phyloP scores from a whole-genome alignment of 352 stramenopile genomes.

The Pythium phragmitis region DNA sequence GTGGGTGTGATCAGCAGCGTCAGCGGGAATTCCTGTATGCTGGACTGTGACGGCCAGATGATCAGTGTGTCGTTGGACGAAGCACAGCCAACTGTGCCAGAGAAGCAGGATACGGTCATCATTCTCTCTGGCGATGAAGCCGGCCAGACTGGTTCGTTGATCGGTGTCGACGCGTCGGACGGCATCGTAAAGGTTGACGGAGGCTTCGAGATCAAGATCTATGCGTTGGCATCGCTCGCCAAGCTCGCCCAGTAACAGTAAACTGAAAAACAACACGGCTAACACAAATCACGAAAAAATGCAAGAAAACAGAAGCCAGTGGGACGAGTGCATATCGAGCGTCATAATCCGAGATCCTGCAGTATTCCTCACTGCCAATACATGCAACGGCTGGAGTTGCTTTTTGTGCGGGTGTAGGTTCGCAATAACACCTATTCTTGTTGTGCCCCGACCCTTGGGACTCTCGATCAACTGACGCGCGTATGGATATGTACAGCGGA shows the following conservation, averaged over 20 bases:
- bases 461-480: constrained; percentile 9
- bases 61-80: constrained; percentile 65
- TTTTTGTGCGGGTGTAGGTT: constrained; percentile 2
- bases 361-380: constrained; percentile 11
- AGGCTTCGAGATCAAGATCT: constrained; percentile 90
- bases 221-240: constrained; percentile 72
- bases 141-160: constrained; percentile 78
- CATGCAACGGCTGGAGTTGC: constrained; percentile 19
- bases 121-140: constrained; percentile 86
- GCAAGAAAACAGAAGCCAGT: constrained; percentile 11
- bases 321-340: constrained; percentile 6
- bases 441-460: neutral
- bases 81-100: constrained; percentile 73
- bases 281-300: constrained; percentile 5
- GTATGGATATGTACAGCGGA: constrained; percentile 24
- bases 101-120: constrained; percentile 88
- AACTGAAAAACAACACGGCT: constrained; percentile 15
- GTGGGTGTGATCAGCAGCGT: constrained; percentile 79
- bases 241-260: constrained; percentile 80
- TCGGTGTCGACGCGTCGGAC: constrained; percentile 84
- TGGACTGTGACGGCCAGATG: constrained; percentile 76
- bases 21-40: constrained; percentile 64
- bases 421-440: constrained; percentile 10
- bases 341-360: neutral
- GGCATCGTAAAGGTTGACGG: constrained; percentile 89